Conservation (phyloP, 2,329 filamentous ascomycete genomes). For the Colletotrichum sp. region DNA sequence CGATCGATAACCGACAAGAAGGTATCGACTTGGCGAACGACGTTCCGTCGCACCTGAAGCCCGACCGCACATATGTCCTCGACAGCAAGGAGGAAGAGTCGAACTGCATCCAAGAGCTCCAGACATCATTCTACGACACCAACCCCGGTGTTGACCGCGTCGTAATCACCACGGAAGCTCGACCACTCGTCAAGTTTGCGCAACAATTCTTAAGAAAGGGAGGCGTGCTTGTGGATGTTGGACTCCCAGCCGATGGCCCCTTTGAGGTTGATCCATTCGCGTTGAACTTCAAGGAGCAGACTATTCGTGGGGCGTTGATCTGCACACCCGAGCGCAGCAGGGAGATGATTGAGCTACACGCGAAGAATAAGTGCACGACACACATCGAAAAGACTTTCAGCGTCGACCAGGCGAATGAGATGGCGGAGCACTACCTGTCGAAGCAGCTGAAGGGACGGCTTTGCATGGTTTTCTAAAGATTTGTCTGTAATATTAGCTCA, state of each 20-base stretch:
- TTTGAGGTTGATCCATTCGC: conserved; percentile 23
- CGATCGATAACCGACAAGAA: conserved; percentile 25
- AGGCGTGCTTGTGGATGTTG: conserved; percentile 18
- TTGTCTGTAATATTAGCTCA: not conserved
- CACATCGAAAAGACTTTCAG: conserved; percentile 20
- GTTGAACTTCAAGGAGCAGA: conserved; percentile 25
- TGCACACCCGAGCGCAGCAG: conserved; percentile 23
- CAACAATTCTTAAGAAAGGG: conserved; percentile 24
- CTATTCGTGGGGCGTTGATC: conserved; percentile 18
- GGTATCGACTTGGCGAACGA: conserved; percentile 20
- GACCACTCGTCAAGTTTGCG: conserved; percentile 10
- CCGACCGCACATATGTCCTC: conserved; percentile 12
- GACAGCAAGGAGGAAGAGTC: conserved; percentile 14
- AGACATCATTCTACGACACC: conserved; percentile 11
- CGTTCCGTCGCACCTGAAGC: conserved; percentile 12
- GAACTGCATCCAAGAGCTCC: conserved; percentile 12
- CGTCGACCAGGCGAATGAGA: conserved; percentile 20
- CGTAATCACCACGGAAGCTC: conserved; percentile 19
- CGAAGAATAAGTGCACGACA: conserved; percentile 19
- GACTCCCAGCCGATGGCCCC: conserved; percentile 18
- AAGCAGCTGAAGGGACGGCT: conserved; percentile 21
- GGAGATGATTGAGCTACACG: conserved; percentile 22
- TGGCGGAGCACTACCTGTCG: conserved; percentile 20
- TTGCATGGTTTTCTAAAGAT: conserved; percentile 20
- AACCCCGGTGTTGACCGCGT: conserved; percentile 25